Percentiles rank a stretch among this genome's conserved stretches.
Conservation (phyloP, 306 rosid genomes). For the Medicago lupulina region DNA sequence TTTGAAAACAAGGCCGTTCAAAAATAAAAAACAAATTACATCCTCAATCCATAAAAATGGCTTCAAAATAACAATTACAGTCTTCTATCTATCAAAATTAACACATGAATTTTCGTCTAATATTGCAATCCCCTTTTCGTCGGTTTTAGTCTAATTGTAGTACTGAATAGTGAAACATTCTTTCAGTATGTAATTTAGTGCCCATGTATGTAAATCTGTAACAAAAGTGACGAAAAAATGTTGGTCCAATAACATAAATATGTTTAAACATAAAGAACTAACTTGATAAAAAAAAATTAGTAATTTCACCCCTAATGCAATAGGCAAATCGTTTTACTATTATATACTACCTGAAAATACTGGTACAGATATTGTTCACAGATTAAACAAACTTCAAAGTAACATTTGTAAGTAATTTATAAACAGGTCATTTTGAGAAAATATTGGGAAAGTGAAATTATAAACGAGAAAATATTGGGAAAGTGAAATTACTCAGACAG, state of each 20-base stretch:
- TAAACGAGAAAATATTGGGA: slow-evolving; percentile 15
- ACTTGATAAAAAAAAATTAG: neutral
- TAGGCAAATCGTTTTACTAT: no score
- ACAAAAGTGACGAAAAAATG: neutral
- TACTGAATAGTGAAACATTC: neutral
- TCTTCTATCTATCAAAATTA: neutral
- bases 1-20: neutral
- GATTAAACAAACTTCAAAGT: slow-evolving; percentile 17
- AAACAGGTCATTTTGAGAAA: slow-evolving; percentile 3
- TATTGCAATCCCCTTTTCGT: neutral
- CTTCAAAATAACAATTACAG: neutral
- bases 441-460: neutral
- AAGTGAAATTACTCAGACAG: neutral
- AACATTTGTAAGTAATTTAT: neutral
- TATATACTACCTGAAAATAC: no score
- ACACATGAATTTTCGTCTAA: neutral
- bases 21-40: neutral
- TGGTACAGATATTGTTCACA: neutral
- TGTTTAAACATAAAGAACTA: neutral
- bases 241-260: neutral
- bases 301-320: neutral
- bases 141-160: neutral
- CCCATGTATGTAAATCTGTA: slow-evolving; percentile 6
- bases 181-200: neutral
- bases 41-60: neutral